Conservation (phyloP, 2,329 filamentous ascomycete genomes). For the Trichoderma sp. region DNA sequence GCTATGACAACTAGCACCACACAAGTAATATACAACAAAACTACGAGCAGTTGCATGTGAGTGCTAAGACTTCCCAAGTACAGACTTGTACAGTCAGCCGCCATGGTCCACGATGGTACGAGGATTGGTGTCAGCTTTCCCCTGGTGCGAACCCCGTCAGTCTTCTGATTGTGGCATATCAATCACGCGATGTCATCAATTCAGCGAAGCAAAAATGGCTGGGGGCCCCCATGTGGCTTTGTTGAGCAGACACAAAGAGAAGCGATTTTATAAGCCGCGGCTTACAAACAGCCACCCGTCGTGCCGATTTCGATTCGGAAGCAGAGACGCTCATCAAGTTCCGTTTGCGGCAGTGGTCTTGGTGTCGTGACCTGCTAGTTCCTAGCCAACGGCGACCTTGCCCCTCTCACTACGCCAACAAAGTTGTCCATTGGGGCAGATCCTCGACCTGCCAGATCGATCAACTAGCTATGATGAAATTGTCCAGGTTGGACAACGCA, state of each 20-base stretch:
- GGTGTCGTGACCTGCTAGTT: not conserved
- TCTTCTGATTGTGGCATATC: not conserved
- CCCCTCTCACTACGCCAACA: not conserved
- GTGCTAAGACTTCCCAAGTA: not conserved
- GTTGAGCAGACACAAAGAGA: not conserved
- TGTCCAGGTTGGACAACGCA: not conserved
- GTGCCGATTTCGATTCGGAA: not conserved
- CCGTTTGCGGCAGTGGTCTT: not conserved
- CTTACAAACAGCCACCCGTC: constrained; percentile 6
- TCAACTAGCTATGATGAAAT: not conserved
- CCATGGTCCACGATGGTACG: not conserved
- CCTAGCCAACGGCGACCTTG: not conserved
- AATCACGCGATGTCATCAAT: constrained; percentile 1
- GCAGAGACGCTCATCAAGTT: not conserved
- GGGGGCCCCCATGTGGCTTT: not conserved
- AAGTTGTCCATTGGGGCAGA: not conserved
- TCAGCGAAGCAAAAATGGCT: not conserved
- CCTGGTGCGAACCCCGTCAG: constrained; percentile 3
- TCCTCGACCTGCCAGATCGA: constrained; percentile 11
- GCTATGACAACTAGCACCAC: not conserved
- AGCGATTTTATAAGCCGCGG: not conserved
- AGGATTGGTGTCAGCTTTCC: constrained; percentile 1
- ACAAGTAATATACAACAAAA: not conserved
- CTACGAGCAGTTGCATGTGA: not conserved
- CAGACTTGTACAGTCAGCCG: not conserved